These are phyloP conservation scores for Suhomyces yuchorum DNA, from an alignment of 1,139 yeast species.

Conservation along the genomic window DNA sequence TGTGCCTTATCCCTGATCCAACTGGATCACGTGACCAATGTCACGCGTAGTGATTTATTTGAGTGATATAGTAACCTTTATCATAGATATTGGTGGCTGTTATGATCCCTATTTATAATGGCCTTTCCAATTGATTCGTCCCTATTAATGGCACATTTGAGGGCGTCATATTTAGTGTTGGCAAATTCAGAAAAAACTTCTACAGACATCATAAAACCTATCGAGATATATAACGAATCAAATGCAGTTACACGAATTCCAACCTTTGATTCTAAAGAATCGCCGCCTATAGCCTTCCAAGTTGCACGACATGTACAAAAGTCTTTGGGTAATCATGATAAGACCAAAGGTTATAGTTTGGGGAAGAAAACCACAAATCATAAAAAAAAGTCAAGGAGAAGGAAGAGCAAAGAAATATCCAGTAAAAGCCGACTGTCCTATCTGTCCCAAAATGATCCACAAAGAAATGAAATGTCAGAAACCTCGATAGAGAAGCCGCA, in stretches of 20 bases:
- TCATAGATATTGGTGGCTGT: neutral
- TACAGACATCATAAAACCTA: conserved; percentile 27
- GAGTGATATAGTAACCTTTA: neutral
- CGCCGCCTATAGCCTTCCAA: conserved; percentile 42
- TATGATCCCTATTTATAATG: conserved; percentile 22
- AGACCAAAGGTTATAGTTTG: neutral
- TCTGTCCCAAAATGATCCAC: neutral
- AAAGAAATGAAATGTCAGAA: neutral
- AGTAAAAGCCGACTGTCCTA: neutral
- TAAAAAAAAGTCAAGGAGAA: neutral
- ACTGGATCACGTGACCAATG: no score
- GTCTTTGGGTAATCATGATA: conserved; percentile 7
- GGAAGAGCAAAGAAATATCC: neutral
- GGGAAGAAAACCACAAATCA: neutral
- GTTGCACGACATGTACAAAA: conserved; percentile 26
- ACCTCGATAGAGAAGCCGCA: neutral
- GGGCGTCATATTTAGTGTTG: conserved; percentile 33
- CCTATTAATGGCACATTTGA: conserved; percentile 33
- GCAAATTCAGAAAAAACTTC: conserved; percentile 32
- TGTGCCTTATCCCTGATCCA: no score
- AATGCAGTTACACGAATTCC: conserved; percentile 1
- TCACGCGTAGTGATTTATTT: no score
- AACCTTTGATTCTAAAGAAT: conserved; percentile 20
- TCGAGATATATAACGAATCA: conserved; percentile 4
- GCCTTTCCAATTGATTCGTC: conserved; percentile 40